phyloP scores from a whole-genome alignment of 345 rosid species.

The Dipteronia dyeriana region DNA sequence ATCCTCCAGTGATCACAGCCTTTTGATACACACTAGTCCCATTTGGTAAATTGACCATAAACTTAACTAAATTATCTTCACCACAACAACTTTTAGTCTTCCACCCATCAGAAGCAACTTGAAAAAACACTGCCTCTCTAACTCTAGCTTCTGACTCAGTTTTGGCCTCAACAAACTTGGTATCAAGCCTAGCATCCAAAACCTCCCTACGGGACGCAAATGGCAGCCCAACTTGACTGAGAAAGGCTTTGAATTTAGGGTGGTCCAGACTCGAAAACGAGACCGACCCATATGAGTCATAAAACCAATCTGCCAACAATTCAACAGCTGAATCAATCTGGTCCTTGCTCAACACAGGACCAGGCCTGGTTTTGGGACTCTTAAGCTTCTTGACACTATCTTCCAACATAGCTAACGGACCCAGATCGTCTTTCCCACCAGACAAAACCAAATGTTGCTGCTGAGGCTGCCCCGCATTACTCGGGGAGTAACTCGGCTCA shows the following conservation, averaged over 20 bases:
- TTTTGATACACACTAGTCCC: constrained; percentile 47
- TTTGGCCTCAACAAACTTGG: constrained; percentile 43
- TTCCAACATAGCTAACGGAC: constrained; percentile 57
- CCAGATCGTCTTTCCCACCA: constrained; percentile 57
- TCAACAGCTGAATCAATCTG: constrained; percentile 52
- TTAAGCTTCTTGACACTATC: constrained; percentile 60
- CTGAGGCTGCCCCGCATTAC: constrained; percentile 25
- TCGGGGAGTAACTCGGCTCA: constrained; percentile 24
- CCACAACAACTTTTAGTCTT: constrained; percentile 41
- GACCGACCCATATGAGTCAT: constrained; percentile 52
- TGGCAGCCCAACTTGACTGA: constrained; percentile 57
- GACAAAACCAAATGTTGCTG: constrained; percentile 53
- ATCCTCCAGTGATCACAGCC: constrained; percentile 35
- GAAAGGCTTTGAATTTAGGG: constrained; percentile 56
- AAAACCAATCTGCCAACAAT: constrained; percentile 53
- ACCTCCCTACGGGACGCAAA: constrained; percentile 41
- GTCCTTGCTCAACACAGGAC: constrained; percentile 48
- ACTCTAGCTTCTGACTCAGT: constrained; percentile 49
- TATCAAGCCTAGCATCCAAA: constrained; percentile 44
- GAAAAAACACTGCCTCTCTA: constrained; percentile 55
- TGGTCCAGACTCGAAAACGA: constrained; percentile 55
- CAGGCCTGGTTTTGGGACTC: constrained; percentile 51
- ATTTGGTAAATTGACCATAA: constrained; percentile 52
- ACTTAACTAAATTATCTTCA: constrained; percentile 45
- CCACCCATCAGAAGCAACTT: constrained; percentile 58